Evolutionary conservation across 179 eudicot species (phyloP), one percentile per base, ranked within the genome.

Genomic region (Patellifolia procumbens): DNA sequence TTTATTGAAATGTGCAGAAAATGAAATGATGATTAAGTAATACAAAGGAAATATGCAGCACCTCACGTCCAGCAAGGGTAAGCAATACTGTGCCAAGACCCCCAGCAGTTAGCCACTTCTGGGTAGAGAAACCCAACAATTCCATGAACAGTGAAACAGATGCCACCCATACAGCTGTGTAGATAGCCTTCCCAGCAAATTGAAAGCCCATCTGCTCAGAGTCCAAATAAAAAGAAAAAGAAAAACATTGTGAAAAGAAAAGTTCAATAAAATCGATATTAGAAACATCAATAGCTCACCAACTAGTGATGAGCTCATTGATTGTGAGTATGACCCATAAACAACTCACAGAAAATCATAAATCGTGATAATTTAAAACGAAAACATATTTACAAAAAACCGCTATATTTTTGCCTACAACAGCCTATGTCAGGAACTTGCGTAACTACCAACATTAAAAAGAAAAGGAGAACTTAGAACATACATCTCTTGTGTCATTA

Each of bases 31-130:
- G 45, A 48, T 16, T 48, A 28, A 24, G 31, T n/a, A 16, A 24
- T 15, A 32, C 42, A 51, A 62, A 13, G 32, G 28, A 70, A 80
- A 68, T 11, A 71, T 8, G 55, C 55, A 73, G 81, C 78, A 94
- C 98, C 97, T 94, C 97, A 70, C 98, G 98, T 60, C 98, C 98
- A 76, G 98, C 96, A 75, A 94, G 96, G 60, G 98, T 94, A 32
- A 92, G 90, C 87, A 94, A 84, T 11, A 94, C 97, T 63, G 98
- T 94, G 75, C 98, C 98, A 79, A 94, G 92, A 77, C 98, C 98
- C 61, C 98, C 98, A 72, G 98, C 98, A 81, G 98, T 94, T 19
- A 94, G 85, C 94, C 93, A 94, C 79, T 77, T 92, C 83, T 92
- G 98, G 68, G 98, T 92, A 59, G 97, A 92, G 82, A 94, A 92